A percentile compares a stretch with the other conserved stretches of the same genome.
Conservation (phyloP, 805 yeast genomes). For the Metschnikowia kofuensis region DNA sequence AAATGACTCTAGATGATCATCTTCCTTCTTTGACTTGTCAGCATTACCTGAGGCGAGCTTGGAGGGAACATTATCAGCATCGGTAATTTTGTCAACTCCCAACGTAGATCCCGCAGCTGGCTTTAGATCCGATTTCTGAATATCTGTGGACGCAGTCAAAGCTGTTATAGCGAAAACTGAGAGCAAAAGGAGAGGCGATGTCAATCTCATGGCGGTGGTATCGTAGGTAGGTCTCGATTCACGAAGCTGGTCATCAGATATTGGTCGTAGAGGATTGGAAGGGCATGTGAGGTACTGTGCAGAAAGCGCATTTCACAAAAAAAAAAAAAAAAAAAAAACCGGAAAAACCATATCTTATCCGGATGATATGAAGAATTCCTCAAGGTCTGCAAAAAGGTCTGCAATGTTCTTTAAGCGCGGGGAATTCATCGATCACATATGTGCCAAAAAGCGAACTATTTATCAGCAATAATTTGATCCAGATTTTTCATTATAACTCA, state of each 20-base stretch:
- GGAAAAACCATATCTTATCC: too few species aligned
- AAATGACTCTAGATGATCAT: conserved; percentile 43
- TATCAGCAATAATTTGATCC: too few species aligned
- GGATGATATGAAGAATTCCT: too few species aligned
- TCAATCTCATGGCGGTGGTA: conserved; percentile 5
- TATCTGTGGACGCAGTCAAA: neutral
- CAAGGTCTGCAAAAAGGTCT: too few species aligned
- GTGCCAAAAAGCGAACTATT: too few species aligned
- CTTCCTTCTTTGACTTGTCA: conserved; percentile 3
- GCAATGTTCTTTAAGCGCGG: too few species aligned
- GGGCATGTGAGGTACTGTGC: neutral
- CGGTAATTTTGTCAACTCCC: conserved; percentile 10
- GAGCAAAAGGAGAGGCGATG: conserved; percentile 7
- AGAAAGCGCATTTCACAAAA: neutral
- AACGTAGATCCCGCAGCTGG: conserved; percentile 5
- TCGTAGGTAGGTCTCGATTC: neutral
- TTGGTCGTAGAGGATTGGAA: neutral
- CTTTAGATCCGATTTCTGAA: neutral
- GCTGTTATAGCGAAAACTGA: conserved; percentile 7
- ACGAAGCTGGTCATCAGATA: neutral
- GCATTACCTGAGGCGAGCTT: neutral
- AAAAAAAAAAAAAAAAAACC: too few species aligned
- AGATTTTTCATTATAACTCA: too few species aligned
- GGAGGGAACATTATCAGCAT: conserved; percentile 12
- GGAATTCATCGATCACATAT: too few species aligned